A percentile compares a stretch with the other conserved stretches of the same genome.
Evolutionary conservation across 352 stramenopile genomes (phyloP).

Genomic region (Globisporangium uncinulatum): DNA sequence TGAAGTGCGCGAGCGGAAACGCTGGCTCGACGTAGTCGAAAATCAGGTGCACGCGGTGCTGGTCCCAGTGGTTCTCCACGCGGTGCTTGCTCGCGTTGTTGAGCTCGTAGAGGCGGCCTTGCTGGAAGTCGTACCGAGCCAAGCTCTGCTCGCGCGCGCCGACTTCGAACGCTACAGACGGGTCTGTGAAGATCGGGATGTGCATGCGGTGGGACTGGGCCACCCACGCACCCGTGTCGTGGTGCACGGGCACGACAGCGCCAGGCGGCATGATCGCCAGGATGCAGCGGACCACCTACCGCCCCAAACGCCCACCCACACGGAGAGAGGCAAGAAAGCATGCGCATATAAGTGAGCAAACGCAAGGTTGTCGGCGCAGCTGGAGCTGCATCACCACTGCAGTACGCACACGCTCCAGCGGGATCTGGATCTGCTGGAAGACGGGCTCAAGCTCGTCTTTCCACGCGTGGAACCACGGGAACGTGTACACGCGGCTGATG

Average conservation of each 20-base stretch:
- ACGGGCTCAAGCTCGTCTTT: conserved; percentile 76
- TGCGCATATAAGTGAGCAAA: background rate
- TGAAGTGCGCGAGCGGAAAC: conserved; percentile 56
- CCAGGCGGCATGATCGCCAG: conserved; percentile 94
- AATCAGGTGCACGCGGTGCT: conserved; percentile 96
- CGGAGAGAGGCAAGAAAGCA: background rate
- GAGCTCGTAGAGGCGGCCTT: conserved; percentile 96
- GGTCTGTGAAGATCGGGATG: conserved; percentile 92
- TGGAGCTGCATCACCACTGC: background rate
- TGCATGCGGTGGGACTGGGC: conserved; percentile 95
- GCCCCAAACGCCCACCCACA: too few relatives aligned
- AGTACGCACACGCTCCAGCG: conserved; percentile 32
- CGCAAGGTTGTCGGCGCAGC: too few relatives aligned
- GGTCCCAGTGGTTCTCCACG: conserved; percentile 90
- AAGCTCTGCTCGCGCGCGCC: conserved; percentile 83
- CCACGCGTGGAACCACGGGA: conserved; percentile 93
- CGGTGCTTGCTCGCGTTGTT: conserved; percentile 98
- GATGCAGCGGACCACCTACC: conserved; percentile 92
- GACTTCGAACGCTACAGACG: conserved; percentile 77
- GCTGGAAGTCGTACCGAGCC: conserved; percentile 87
- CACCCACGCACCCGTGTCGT: conserved; percentile 98
- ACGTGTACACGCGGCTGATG: conserved; percentile 91
- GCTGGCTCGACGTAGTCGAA: conserved; percentile 96
- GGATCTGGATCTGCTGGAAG: conserved; percentile 87
- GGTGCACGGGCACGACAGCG: conserved; percentile 94